Evolutionary conservation across 2,329 filamentous ascomycete genomes (phyloP).

Genomic region (Fusarium sp.): DNA sequence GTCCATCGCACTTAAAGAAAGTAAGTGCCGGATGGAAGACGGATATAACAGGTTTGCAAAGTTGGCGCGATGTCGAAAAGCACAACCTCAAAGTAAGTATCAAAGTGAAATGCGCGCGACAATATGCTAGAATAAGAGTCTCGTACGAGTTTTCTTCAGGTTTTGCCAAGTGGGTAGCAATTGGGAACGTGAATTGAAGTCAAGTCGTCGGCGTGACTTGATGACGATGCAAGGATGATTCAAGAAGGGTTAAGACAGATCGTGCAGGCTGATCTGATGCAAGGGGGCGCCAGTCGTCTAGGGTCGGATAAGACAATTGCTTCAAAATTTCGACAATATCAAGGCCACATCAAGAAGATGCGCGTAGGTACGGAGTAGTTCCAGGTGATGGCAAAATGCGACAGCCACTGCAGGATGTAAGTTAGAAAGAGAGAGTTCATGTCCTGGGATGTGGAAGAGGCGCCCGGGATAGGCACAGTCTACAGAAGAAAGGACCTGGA

Average conservation of each 20-base stretch:
- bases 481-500: background rate
- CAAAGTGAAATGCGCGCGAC: background rate
- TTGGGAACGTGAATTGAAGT: background rate
- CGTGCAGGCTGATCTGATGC: constrained; percentile 4
- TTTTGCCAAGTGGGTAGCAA: background rate
- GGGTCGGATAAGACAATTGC: background rate
- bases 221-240: constrained; percentile 19
- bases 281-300: constrained; percentile 1
- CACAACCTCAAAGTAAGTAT: background rate
- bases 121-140: background rate
- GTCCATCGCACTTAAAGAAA: constrained; percentile 23
- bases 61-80: constrained; percentile 4
- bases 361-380: background rate
- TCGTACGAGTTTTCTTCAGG: background rate
- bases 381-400: background rate
- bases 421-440: constrained; percentile 33
- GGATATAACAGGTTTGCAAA: constrained; percentile 27
- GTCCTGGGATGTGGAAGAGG: constrained; percentile 3
- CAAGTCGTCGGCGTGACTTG: constrained; percentile 7
- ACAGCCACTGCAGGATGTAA: constrained; percentile 19
- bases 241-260: constrained; percentile 4
- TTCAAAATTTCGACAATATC: background rate
- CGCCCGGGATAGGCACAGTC: constrained; percentile 6
- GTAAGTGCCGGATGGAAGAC: constrained; percentile 27
- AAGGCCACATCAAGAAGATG: constrained; percentile 6